Percentiles rank a stretch among this genome's conserved stretches.
These are phyloP conservation scores for Monosporozyma solicola DNA, from an alignment of 805 yeast species.

Conservation along the genomic window DNA sequence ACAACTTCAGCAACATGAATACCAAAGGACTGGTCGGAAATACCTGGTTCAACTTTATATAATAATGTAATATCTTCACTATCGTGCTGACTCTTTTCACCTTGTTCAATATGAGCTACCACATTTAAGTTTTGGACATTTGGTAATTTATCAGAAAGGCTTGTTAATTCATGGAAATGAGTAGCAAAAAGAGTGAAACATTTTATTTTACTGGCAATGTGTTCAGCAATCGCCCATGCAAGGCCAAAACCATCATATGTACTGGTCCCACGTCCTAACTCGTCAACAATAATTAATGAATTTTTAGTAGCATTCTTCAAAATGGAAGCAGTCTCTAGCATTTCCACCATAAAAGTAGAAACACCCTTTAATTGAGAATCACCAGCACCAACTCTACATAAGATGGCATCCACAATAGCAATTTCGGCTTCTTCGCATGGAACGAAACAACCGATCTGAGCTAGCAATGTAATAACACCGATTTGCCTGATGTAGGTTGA, in stretches of 20 bases:
- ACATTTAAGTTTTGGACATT: slow-evolving; percentile 82
- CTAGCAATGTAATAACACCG: slow-evolving; percentile 79
- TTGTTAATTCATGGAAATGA: slow-evolving; percentile 93
- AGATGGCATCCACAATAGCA: slow-evolving; percentile 78
- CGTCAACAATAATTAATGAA: slow-evolving; percentile 88
- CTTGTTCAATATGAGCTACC: slow-evolving; percentile 74
- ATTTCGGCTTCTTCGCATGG: slow-evolving; percentile 76
- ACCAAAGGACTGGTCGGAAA: slow-evolving; percentile 93
- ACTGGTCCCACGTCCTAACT: slow-evolving; percentile 70
- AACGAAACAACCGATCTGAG: slow-evolving; percentile 82
- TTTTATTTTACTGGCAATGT: slow-evolving; percentile 57
- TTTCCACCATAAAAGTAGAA: slow-evolving; percentile 95
- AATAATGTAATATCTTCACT: slow-evolving; percentile 71
- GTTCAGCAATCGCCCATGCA: slow-evolving; percentile 93
- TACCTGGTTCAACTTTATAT: slow-evolving; percentile 94
- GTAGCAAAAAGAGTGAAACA: slow-evolving; percentile 92
- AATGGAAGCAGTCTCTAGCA: slow-evolving; percentile 93
- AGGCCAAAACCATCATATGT: slow-evolving; percentile 97
- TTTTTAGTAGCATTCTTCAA: slow-evolving; percentile 75
- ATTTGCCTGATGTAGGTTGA: slow-evolving; percentile 86
- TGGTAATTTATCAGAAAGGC: slow-evolving; percentile 51
- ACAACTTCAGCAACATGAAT: slow-evolving; percentile 96
- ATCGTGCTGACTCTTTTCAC: slow-evolving; percentile 20
- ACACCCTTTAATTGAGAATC: slow-evolving; percentile 96
- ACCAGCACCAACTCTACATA: slow-evolving; percentile 98